phyloP scores from a whole-genome alignment of 208 protist species.

The Endotrypanum monterogeii region DNA sequence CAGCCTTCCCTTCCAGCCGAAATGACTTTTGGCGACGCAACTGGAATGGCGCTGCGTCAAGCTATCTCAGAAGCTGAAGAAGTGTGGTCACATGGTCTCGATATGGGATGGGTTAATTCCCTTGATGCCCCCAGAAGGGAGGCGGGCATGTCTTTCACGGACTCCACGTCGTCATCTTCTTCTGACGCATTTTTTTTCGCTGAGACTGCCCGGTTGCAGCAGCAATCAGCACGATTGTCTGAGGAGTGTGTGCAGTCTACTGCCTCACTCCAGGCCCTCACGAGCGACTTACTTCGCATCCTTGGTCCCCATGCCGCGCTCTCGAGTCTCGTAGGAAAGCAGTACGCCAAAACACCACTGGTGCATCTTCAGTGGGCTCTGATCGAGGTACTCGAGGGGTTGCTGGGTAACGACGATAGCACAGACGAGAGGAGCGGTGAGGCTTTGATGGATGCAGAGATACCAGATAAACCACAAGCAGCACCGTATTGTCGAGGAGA shows the following conservation, averaged over 20 bases:
- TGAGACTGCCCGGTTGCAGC: conserved; percentile 18
- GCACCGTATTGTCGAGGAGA: neutral
- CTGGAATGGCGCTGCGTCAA: conserved; percentile 2
- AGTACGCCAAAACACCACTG: conserved; percentile 16
- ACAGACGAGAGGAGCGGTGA: neutral
- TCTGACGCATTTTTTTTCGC: conserved; percentile 27
- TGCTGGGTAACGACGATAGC: conserved; percentile 8
- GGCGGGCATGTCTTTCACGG: neutral
- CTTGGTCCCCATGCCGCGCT: conserved; percentile 25
- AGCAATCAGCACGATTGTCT: conserved; percentile 11
- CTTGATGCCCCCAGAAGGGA: neutral
- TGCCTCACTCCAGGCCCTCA: conserved; percentile 19
- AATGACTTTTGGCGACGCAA: neutral
- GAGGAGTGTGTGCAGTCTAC: conserved; percentile 19
- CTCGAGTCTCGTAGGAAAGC: conserved; percentile 14
- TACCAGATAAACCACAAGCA: neutral
- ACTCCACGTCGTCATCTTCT: neutral
- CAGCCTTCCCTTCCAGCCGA: conserved; percentile 2
- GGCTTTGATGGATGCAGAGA: neutral
- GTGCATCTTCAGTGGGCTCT: conserved; percentile 20
- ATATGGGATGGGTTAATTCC: neutral
- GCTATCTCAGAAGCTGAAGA: conserved; percentile 5
- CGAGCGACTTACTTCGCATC: conserved; percentile 18
- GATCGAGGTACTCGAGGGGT: conserved; percentile 14
- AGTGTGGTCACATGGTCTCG: neutral